These are phyloP conservation scores for Trichosporon coremiiforme DNA, from an alignment of 1,284 basidiomycete species.

Conservation along the genomic window DNA sequence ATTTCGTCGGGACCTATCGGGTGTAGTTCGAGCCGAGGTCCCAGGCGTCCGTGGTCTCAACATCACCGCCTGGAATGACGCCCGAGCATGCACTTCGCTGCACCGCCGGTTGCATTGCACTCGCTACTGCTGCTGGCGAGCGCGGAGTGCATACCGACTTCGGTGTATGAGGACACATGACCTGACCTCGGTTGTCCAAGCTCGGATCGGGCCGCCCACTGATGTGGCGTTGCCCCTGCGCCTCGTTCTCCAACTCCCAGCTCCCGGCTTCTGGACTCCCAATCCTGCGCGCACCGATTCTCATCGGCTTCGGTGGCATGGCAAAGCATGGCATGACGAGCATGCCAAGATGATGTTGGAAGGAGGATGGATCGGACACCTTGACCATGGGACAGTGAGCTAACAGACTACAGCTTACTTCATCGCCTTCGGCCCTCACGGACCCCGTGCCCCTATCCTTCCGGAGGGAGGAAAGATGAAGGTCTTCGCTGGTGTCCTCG, in stretches of 20 bases:
- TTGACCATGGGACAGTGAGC: not conserved
- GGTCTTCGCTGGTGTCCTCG: slow-evolving; percentile 67
- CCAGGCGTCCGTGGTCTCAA: not conserved
- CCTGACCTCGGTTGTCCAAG: not conserved
- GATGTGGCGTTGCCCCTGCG: slow-evolving; percentile 2
- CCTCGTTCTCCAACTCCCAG: not conserved
- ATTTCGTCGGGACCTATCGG: slow-evolving; percentile 22
- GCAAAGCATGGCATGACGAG: not conserved
- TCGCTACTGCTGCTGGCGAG: not conserved
- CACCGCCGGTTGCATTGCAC: not conserved
- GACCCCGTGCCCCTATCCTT: slow-evolving; percentile 78
- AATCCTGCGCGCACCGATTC: not conserved
- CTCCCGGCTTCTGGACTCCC: not conserved
- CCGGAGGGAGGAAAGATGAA: slow-evolving; percentile 73
- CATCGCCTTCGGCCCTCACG: slow-evolving; percentile 95
- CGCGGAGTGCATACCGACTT: not conserved
- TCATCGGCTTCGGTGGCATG: not conserved
- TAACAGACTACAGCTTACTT: slow-evolving; percentile 75
- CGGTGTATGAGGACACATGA: not conserved
- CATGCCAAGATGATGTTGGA: not conserved
- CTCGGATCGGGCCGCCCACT: slow-evolving; percentile 9
- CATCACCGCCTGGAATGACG: not conserved
- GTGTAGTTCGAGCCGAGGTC: slow-evolving; percentile 17
- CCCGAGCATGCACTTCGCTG: slow-evolving; percentile 11
- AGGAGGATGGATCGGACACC: not conserved